Evolutionary conservation across 768 basidiomycete genomes (phyloP), one percentile per base, ranked within the genome.

Genomic region (Gymnopilus dilepis): DNA sequence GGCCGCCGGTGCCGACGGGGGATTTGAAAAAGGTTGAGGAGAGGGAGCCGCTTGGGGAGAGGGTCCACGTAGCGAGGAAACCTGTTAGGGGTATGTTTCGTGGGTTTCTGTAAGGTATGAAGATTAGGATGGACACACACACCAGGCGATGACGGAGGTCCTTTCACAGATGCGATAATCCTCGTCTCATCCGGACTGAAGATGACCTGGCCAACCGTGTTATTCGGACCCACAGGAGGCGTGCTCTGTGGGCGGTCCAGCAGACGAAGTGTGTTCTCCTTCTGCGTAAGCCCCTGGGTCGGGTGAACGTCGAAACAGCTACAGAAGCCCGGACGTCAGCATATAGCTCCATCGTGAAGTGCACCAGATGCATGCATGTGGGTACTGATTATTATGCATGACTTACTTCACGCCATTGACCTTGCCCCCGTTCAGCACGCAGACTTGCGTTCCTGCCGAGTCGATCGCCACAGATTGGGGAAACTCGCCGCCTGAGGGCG

Each of bases 1-100:
- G 68, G 6, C 82, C 84, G 30, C 81, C 80, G n/a, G 65, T 56
- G 1, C 76, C 66, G 24, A 80, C 54, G 13, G 60, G 63, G 7
- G 73, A 67, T 56, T 69, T 69, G 71, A 64, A 61, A 17, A 78
- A 79, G 55, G 80, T 70, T 33, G 65, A 22, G 1, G 83, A 82
- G 45, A 84, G 76, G 11, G 77, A 75, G 22, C 80, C 81, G 60
- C 80, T 77, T 8, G 58, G 43, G 11, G 71, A 74, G 53, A 85
- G 71, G 59, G 82, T 77, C 80, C 80, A 85, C 9, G 77, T 73
- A 9, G 83, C 83, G 58, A 85, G 72, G 72, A 82, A 83, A 26
- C 82, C 71, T 66, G 19, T 73, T 61, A 34, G n/a, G n/a, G n/a
- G n/a, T n/a, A 4, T 40, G 8, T 28, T 41, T 3, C 2, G 7